Evolutionary conservation across 2,329 filamentous ascomycete genomes (phyloP), one percentile per base, ranked within the genome.

Genomic region (Dactylonectria macrodidyma): DNA sequence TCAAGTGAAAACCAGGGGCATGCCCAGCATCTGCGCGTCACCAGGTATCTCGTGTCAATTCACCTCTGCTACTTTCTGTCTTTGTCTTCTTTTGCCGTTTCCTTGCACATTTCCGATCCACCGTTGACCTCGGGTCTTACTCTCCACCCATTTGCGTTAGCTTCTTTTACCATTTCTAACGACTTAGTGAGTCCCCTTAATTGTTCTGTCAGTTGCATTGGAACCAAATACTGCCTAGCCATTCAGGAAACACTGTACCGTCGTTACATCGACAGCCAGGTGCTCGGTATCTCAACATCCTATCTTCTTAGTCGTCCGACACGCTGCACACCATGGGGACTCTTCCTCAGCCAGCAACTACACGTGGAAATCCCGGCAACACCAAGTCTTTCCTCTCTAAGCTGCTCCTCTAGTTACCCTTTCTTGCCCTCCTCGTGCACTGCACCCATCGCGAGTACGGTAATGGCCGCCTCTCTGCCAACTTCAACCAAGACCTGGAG

Each of bases 381-480:
- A 48, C 19, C 11, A 50, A 48, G 3, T 10, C 67, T 10, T 41
- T 73, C 2, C 12, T 73, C 34, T 59, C 58, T 19, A 44, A 65
- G 11, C 52, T 76, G 48, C 63, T 76, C 10, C 48, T 76, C 3
- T 62, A 59, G 14, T 14, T 61, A 26, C 61, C 71, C 3, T 46
- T 74, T 3, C 54, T 67, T n/a, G 51, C 63, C 6, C 33, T 76
- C 7, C 30, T 75, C 4, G 50, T 75, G 16, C 72, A 75, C 52
- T 69, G 66, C 48, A 51, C 30, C n/a, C 66, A 73, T 24, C 68
- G 69, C 24, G 65, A 48, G 22, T 66, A 68, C 36, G 59, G 65
- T 5, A 41, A 52, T 14, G 46, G 44, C 24, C 46, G 62, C 26
- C 26, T 30, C 10, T 47, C 58, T 24, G 22, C 38, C 26, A 41